phyloP scores from a whole-genome alignment of 768 basidiomycete species.

The Lyophyllum shimeji region DNA sequence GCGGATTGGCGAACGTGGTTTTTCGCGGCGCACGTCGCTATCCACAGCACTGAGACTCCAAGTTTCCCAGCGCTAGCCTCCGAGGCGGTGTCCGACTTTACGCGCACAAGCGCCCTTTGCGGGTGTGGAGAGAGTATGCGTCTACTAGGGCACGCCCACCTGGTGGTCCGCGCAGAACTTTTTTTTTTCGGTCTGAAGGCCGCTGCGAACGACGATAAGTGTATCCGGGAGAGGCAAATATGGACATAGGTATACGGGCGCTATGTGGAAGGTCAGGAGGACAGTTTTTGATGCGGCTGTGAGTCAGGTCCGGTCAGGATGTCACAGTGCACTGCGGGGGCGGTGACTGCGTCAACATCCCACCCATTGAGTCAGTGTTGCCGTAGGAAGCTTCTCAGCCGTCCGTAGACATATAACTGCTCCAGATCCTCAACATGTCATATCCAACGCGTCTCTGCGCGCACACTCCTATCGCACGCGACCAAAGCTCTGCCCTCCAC shows the following conservation, averaged over 20 bases:
- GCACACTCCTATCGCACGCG: background rate
- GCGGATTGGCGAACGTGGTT: background rate
- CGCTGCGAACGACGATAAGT: too few species aligned
- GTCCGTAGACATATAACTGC: slow-evolving; percentile 8
- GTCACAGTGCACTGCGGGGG: slow-evolving; percentile 5
- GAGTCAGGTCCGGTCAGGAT: slow-evolving; percentile 14
- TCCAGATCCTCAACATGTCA: background rate
- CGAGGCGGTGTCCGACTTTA: background rate
- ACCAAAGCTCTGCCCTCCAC: slow-evolving; percentile 1
- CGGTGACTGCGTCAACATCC: slow-evolving; percentile 14
- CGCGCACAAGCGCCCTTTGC: background rate
- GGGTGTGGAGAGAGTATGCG: too few species aligned
- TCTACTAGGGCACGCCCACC: too few species aligned
- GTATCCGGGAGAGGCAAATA: background rate
- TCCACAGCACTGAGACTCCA: background rate
- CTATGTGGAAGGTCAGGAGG: slow-evolving; percentile 4
- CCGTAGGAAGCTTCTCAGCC: slow-evolving; percentile 7
- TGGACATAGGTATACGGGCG: background rate
- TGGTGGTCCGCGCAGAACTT: too few species aligned
- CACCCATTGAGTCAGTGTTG: background rate
- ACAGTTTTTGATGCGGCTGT: slow-evolving; percentile 9
- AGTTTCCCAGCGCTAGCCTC: background rate
- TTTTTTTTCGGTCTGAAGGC: background rate
- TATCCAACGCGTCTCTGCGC: slow-evolving; percentile 3
- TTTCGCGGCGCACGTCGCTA: background rate